Evolutionary conservation across 257 asterid genomes (phyloP).

Genomic region (Ballota nigra): DNA sequence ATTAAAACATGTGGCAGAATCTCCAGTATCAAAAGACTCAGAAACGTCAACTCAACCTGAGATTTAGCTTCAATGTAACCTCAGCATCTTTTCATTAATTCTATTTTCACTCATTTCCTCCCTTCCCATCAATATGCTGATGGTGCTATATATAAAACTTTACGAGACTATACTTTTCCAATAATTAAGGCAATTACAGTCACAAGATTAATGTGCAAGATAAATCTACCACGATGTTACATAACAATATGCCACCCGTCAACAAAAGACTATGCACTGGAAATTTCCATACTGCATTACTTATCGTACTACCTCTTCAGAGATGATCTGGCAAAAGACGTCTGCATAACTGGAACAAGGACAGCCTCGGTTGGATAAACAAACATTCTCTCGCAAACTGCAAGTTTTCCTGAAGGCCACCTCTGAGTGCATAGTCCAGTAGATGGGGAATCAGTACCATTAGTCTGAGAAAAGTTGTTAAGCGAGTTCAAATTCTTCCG

Average conservation of each 20-base stretch:
- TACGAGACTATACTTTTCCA: neutral
- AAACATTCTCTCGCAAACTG: constrained; percentile 50
- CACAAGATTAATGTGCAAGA: neutral
- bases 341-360: constrained; percentile 91
- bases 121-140: neutral
- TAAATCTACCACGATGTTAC: neutral
- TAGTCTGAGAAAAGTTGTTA: constrained; percentile 44
- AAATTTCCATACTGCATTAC: neutral
- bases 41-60: neutral
- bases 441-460: constrained; percentile 47
- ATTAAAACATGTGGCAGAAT: neutral
- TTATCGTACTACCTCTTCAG: constrained; percentile 65
- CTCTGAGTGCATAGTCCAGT: constrained; percentile 46
- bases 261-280: constrained; percentile 2
- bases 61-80: neutral
- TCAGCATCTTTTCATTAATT: neutral
- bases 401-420: constrained; percentile 46
- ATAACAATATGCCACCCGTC: constrained; percentile 9
- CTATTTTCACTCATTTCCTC: neutral
- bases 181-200: neutral
- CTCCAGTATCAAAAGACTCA: constrained; percentile 7
- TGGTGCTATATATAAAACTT: neutral
- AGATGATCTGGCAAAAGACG: constrained; percentile 82
- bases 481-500: constrained; percentile 37
- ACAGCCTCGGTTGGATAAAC: constrained; percentile 93